Conservation (phyloP, 2,329 filamentous ascomycete species). For the Cytospora chrysosperma region DNA sequence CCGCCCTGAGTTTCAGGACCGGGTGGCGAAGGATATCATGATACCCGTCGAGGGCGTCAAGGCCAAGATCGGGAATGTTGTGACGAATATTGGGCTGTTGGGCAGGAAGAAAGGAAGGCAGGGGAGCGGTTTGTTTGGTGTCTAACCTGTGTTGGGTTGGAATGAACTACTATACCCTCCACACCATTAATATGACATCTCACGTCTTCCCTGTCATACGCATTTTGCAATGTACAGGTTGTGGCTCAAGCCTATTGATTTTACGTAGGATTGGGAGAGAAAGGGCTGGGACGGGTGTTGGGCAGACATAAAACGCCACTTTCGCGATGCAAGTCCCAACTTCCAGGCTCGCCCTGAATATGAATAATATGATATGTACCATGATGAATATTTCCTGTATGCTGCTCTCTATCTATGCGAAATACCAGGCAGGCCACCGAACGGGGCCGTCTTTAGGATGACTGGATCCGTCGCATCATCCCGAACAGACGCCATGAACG, state of each 20-base stretch:
- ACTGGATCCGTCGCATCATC: background rate
- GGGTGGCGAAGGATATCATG: conserved; percentile 39
- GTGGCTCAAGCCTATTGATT: background rate
- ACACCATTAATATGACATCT: background rate
- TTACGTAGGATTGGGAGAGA: background rate
- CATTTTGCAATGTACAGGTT: background rate
- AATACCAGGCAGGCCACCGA: background rate
- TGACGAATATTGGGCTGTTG: conserved; percentile 50
- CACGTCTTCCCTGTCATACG: background rate
- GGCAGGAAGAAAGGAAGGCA: background rate
- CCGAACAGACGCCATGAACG: conserved; percentile 1
- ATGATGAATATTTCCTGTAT: background rate
- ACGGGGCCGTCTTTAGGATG: background rate
- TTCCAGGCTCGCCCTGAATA: no score
- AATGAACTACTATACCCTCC: background rate
- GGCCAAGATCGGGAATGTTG: conserved; percentile 71
- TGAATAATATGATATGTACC: background rate
- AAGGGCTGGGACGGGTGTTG: background rate
- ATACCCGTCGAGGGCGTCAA: conserved; percentile 64
- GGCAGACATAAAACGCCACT: background rate
- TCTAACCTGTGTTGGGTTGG: background rate
- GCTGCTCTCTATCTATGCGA: background rate
- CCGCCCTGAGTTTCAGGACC: conserved; percentile 26
- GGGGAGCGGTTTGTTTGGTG: conserved; percentile 12
- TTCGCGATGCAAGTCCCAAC: background rate